Percentiles rank a stretch among this genome's conserved stretches.
Conservation (phyloP, 768 basidiomycete species). For the Pleurotus tuoliensis region DNA sequence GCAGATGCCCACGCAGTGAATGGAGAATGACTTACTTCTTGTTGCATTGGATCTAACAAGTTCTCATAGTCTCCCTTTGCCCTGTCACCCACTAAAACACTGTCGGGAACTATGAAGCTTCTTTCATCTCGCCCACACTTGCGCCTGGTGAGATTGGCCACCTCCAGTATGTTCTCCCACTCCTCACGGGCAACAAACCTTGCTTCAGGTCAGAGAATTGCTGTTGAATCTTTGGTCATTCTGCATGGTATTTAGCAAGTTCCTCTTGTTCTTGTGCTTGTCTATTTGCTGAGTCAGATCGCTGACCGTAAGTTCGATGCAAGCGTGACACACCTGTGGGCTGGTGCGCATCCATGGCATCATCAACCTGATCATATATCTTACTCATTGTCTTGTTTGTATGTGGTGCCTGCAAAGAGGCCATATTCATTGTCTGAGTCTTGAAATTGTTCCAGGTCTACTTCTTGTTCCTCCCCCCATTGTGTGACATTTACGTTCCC, state of each 20-base stretch:
- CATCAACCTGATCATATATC: slow-evolving; percentile 95
- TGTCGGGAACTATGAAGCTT: slow-evolving; percentile 89
- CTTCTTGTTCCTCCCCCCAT: slow-evolving; percentile 81
- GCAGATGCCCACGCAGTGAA: background rate
- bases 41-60: slow-evolving; percentile 69
- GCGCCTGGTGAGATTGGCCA: slow-evolving; percentile 91
- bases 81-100: slow-evolving; percentile 88
- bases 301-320: slow-evolving; percentile 10
- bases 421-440: slow-evolving; percentile 98
- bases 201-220: slow-evolving; percentile 96
- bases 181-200: slow-evolving; percentile 80
- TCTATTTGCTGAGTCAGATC: slow-evolving; percentile 27
- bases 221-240: slow-evolving; percentile 92
- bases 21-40: slow-evolving; percentile 49
- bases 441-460: slow-evolving; percentile 89
- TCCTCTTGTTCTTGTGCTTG: slow-evolving; percentile 76
- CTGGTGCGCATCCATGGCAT: slow-evolving; percentile 88
- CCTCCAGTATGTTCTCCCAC: slow-evolving; percentile 95
- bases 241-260: slow-evolving; percentile 72
- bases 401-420: slow-evolving; percentile 91
- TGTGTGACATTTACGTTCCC: too few relatives aligned
- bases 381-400: slow-evolving; percentile 97
- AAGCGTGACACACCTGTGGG: slow-evolving; percentile 49
- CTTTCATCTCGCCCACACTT: slow-evolving; percentile 84
- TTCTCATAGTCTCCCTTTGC: too few relatives aligned